Base-by-base conservation (phyloP, 2,329 filamentous ascomycete genomes). In the Colletotrichum sp. region DNA sequence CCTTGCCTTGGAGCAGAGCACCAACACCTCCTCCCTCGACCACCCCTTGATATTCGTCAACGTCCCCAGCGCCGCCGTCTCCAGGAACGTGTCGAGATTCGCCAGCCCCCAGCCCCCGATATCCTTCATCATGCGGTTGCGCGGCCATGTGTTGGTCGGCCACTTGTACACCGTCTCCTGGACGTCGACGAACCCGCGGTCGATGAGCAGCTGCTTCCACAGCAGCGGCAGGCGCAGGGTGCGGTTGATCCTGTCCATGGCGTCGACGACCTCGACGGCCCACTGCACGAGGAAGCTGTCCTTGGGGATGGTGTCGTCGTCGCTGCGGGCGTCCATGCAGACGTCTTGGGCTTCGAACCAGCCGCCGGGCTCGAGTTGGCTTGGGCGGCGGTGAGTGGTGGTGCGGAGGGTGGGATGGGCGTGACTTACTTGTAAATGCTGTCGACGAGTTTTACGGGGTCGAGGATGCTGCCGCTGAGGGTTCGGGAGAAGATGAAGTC, bases 81-180 rank as follows among this genome's bases (percentile, higher is more conserved):
- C 82, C 24, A 81, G 77, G 9, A 82, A 83, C 29, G 72, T 73
- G 58, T 75, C 58, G 27, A 83, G 78, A 55, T 83, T 83, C 34
- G 81, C 79, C 16, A 79, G 71, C 9, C 78, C 70, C 78, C 82
- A 83, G 24, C 67, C 68, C 6, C 84, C 83, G 7, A 84, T 76
- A 67, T 82, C 78, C 77, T 84, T 85, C 72, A 82, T 77, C 69
- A 79, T 77, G 15, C 67, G 66, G 68, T 83, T 80, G 51, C 79
- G 79, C 31, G 83, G 81, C 84, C 83, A 86, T 6, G 77, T 76
- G 34, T 83, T 83, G 54, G 81, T 79, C 6, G 83, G 83, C 79
- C 83, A 83, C 76, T 83, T 82, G 73, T 79, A 77, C 9, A 77
- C 76, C 8, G 77, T 76, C 66, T 80, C 79, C 5, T 78, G 75